Percentiles rank a stretch among this genome's conserved stretches.
Conservation (phyloP, 805 yeast species). For the Kurtzmaniella cleridarum region DNA sequence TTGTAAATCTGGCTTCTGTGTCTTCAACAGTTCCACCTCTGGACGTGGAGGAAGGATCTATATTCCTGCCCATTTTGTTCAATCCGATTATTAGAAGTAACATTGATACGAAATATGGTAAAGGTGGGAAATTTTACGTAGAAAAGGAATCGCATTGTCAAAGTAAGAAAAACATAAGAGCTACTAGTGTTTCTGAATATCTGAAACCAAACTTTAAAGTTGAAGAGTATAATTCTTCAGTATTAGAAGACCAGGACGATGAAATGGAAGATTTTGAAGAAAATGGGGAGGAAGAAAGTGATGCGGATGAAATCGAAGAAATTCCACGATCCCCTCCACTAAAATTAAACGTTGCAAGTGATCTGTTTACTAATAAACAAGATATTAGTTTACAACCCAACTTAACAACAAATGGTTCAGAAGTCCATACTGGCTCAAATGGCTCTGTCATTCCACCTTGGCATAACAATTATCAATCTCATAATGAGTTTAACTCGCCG, state of each 20-base stretch:
- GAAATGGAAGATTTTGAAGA: constrained; percentile 16
- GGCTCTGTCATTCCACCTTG: neutral
- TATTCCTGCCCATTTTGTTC: constrained; percentile 77
- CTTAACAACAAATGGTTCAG: neutral
- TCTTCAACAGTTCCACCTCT: constrained; percentile 4
- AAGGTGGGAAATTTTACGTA: constrained; percentile 87
- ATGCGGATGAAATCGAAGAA: constrained; percentile 31
- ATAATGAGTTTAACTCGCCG: neutral
- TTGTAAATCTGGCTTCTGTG: constrained; percentile 7
- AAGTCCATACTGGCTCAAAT: neutral
- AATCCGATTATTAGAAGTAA: constrained; percentile 71
- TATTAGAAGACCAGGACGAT: constrained; percentile 8
- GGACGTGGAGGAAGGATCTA: constrained; percentile 33
- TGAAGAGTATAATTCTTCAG: neutral
- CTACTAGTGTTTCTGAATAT: constrained; percentile 27
- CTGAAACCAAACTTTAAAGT: constrained; percentile 2
- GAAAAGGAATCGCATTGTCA: constrained; percentile 24
- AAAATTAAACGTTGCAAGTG: constrained; percentile 14
- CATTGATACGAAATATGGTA: constrained; percentile 80
- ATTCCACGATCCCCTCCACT: constrained; percentile 18
- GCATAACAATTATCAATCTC: neutral
- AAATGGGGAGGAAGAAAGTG: constrained; percentile 22
- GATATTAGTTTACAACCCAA: neutral
- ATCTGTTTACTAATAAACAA: no score
- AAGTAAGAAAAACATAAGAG: constrained; percentile 20